Base-by-base conservation (phyloP, 306 rosid species). In the Prunus mongolica region DNA sequence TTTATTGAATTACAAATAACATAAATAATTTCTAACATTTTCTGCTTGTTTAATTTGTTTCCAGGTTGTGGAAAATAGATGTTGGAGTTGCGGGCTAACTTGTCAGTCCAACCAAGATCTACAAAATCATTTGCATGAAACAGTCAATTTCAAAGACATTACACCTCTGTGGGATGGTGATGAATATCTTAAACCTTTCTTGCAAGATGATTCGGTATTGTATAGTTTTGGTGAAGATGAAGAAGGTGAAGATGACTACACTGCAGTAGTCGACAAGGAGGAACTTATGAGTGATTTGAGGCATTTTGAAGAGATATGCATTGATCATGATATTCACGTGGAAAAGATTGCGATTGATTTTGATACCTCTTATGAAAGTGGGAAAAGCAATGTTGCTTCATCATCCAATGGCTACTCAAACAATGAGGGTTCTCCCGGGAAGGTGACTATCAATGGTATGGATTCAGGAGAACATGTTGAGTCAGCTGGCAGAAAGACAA, bases 41-140 rank as follows among this genome's bases (percentile, higher is more conserved):
- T 66, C 3, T 2, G 16, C 50, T 49, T 54, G 24, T 67, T 76
- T 14, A 66, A 50, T 82, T 12, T 61, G 47, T 11, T 50, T 69
- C 69, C 81, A 95, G 97, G 99, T 92, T 50, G 88, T 89, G 8
- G 84, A 92, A 69, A 84, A 71, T 72, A 89, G 66, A 76, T 92
- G 97, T 83, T 95, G 99, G 99, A 88, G 82, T 74, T 95, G 96
- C 45, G 93, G 93, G 65, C 73, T 84, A 56, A 71, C 70, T n/a
- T 88, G 82, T 41, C 78, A 73, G 44, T 88, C 93, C 78, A 84
- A 78, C 64, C 79, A 78, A 65, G 91, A 87, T 55, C 81, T 90
- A 41, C 92, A 52, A 81, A 82, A 84, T 79, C 97, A 95, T 88
- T 83, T 88, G 75, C 99, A 95, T 71, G 84, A 88, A 77, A 72